Conservation (phyloP, 1,284 basidiomycete species). For the Leccinum colubrinum region DNA sequence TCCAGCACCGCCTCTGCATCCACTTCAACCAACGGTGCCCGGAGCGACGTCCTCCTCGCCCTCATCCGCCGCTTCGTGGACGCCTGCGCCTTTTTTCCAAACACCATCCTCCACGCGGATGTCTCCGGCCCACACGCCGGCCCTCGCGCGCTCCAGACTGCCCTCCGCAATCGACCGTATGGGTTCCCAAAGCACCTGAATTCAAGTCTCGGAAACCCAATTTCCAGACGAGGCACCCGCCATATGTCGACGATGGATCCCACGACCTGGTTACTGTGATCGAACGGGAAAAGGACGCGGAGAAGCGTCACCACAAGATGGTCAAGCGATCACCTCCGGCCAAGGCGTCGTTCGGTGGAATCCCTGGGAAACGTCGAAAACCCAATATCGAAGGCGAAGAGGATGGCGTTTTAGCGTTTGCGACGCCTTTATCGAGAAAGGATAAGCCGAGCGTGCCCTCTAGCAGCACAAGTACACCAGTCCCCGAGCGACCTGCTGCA, state of each 20-base stretch:
- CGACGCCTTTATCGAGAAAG: constrained; percentile 59
- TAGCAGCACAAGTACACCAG: constrained; percentile 23
- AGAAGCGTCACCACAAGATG: constrained; percentile 39
- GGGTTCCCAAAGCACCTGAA: constrained; percentile 37
- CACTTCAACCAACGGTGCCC: neutral
- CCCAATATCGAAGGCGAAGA: constrained; percentile 47
- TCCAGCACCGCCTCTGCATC: constrained; percentile 7
- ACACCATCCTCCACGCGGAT: constrained; percentile 47
- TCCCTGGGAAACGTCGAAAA: constrained; percentile 55
- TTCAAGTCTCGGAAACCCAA: constrained; percentile 47
- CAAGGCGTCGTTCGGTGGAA: constrained; percentile 39
- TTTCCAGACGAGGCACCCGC: constrained; percentile 54
- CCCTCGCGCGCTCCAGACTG: constrained; percentile 51
- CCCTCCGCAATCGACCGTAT: constrained; percentile 51
- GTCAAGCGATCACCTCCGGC: constrained; percentile 25
- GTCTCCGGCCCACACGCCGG: constrained; percentile 50
- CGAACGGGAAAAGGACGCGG: constrained; percentile 61
- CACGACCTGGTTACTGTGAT: constrained; percentile 79
- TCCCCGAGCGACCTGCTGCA: constrained; percentile 24
- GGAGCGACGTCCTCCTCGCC: constrained; percentile 16
- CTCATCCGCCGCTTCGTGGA: constrained; percentile 49
- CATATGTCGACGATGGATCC: constrained; percentile 71
- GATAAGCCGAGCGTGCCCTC: constrained; percentile 40
- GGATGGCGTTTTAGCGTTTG: constrained; percentile 56
- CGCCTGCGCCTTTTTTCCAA: constrained; percentile 47